Conservation (phyloP, 352 stramenopile genomes). For the Pythium angustatum region DNA sequence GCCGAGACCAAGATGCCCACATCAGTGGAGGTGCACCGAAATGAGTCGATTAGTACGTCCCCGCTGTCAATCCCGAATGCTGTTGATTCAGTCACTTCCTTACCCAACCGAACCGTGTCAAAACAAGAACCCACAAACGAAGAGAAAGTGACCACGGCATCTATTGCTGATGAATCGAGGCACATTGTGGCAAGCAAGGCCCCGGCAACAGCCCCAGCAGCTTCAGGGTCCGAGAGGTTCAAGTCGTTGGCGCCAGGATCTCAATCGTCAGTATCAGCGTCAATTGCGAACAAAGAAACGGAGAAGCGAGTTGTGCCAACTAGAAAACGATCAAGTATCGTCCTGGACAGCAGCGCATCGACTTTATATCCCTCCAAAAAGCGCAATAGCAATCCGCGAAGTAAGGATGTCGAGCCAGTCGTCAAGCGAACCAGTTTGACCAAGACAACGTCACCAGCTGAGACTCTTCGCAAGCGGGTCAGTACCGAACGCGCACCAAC, state of each 20-base stretch:
- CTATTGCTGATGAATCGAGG: not conserved
- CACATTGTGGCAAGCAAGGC: not conserved
- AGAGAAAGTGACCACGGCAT: not conserved
- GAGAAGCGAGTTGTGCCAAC: slow-evolving; percentile 12
- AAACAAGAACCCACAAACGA: not conserved
- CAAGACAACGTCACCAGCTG: slow-evolving; percentile 8
- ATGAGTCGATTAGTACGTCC: not conserved
- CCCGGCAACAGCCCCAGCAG: not conserved
- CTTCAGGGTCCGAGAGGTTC: not conserved
- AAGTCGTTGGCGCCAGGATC: not conserved
- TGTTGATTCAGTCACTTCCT: not conserved
- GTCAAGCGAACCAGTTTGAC: slow-evolving; percentile 22
- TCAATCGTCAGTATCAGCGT: not conserved
- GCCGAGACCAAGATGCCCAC: not conserved
- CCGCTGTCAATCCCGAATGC: not conserved
- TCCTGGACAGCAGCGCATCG: slow-evolving; percentile 20
- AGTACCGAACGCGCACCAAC: slow-evolving; percentile 10
- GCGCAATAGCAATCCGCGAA: slow-evolving; percentile 15
- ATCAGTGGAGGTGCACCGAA: not conserved
- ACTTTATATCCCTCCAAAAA: slow-evolving; percentile 30
- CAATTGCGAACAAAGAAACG: not conserved
- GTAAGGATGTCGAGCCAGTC: slow-evolving; percentile 9
- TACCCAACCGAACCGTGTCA: not conserved
- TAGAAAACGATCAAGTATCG: slow-evolving; percentile 27
- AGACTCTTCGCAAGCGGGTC: slow-evolving; percentile 14